Percentiles rank a stretch among this genome's conserved stretches.
These are phyloP conservation scores for Trichoderma gracile DNA, from an alignment of 2,329 filamentous ascomycete species.

Conservation along the genomic window DNA sequence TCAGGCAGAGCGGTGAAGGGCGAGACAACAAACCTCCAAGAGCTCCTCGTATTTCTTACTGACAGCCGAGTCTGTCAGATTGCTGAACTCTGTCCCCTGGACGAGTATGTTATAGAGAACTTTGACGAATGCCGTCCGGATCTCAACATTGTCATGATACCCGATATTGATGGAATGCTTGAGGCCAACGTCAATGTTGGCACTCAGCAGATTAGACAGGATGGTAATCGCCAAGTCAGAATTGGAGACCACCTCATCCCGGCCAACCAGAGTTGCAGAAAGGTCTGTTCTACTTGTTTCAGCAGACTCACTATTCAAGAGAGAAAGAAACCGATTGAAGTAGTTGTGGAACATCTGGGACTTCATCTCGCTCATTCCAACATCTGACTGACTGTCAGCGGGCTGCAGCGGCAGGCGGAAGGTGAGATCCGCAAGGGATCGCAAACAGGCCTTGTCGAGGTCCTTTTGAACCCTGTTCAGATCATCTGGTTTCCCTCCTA, in stretches of 20 bases:
- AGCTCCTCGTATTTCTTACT: slow-evolving; percentile 69
- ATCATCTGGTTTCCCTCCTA: slow-evolving; percentile 57
- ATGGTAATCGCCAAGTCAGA: slow-evolving; percentile 67
- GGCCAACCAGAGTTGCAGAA: slow-evolving; percentile 39
- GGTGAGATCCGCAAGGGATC: slow-evolving; percentile 64
- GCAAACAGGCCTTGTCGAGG: slow-evolving; percentile 65
- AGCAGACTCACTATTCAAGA: slow-evolving; percentile 59
- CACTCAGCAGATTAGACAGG: slow-evolving; percentile 67
- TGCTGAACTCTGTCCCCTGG: slow-evolving; percentile 72
- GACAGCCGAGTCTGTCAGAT: slow-evolving; percentile 64
- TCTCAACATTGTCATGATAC: slow-evolving; percentile 69
- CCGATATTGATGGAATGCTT: slow-evolving; percentile 70
- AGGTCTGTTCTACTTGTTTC: slow-evolving; percentile 41
- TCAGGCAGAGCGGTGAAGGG: background rate
- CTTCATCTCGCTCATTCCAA: slow-evolving; percentile 66
- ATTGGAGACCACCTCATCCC: slow-evolving; percentile 57
- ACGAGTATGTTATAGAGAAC: slow-evolving; percentile 70
- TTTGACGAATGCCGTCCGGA: slow-evolving; percentile 68
- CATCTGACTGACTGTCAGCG: slow-evolving; percentile 64
- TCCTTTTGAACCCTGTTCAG: slow-evolving; percentile 60
- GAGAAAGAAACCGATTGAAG: slow-evolving; percentile 67
- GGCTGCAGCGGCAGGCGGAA: slow-evolving; percentile 67
- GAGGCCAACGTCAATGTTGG: slow-evolving; percentile 70
- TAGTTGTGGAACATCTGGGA: slow-evolving; percentile 72
- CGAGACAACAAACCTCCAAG: slow-evolving; percentile 46